Base-by-base conservation (phyloP, 495 filamentous ascomycete species). In the Parmelia sp. region DNA sequence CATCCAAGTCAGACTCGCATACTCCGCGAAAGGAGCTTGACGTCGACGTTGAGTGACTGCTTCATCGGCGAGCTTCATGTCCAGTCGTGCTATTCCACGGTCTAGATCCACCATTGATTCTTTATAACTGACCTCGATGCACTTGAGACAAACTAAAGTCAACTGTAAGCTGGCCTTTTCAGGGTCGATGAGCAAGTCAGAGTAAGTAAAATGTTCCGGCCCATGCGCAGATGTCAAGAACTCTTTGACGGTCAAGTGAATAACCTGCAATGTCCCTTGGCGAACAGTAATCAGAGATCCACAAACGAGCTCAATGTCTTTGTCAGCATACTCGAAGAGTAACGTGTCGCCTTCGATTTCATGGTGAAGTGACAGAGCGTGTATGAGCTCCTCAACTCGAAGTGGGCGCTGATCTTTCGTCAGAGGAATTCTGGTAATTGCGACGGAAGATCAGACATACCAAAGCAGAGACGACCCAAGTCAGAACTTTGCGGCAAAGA, bases 221-320 rank as follows among this genome's bases (percentile, higher is more conserved):
- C n/a, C n/a, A n/a, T n/a, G n/a, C n/a, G n/a, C n/a, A 42, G 39
- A 42, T 42, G 8, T 37, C 4, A 61, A 12, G 40, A 33, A 47
- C 23, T 61, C 25, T 35, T 61, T 61, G 27, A 47, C 29, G 10
- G 40, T 47, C 40, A 61, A 47, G 35, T 61, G 59, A 19, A 61
- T 23, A 11, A 49, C 27, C 15, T 49, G 42, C n/a, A 61, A 31
- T 19, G 42, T 61, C 37, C 42, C 59, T 5, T 61, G 33, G 12
- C 59, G 40, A 2, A 47, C 42, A 4, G 37, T 33, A 5, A 61
- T 27, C 3, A 61, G 35, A 21, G 59, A 31, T 10, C 59, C 59
- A 37, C 59, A 61, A 15, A 47, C 59, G 4, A 61, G 47, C 21
- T 61, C 59, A 51, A 61, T 61, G 37, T 61, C 59, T 49, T 61